phyloP scores from a whole-genome alignment of 345 rosid genomes.

The Gossypium herbaceum region DNA sequence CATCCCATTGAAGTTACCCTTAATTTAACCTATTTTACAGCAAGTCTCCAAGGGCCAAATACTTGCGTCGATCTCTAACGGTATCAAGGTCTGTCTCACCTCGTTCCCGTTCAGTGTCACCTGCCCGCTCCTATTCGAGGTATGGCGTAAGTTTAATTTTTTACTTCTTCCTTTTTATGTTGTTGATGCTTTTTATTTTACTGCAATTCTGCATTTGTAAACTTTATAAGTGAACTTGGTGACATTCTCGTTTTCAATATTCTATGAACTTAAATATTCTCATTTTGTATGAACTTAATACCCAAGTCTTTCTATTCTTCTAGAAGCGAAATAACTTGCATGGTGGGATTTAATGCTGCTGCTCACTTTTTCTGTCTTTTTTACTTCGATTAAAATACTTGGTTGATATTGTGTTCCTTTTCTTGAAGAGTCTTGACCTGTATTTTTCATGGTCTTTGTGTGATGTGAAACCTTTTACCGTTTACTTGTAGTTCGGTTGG shows the following conservation, averaged over 20 bases:
- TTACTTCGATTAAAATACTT: neutral
- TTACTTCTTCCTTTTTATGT: neutral
- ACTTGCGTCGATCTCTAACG: neutral
- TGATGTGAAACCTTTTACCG: neutral
- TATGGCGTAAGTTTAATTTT: neutral
- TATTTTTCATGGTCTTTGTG: neutral
- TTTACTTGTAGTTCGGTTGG: neutral
- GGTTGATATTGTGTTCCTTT: neutral
- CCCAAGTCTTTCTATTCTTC: neutral
- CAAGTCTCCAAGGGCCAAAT: neutral
- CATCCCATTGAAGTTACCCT: neutral
- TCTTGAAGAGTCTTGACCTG: neutral
- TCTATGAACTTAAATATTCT: neutral
- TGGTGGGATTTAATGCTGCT: neutral
- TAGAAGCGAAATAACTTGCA: neutral
- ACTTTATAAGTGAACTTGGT: neutral
- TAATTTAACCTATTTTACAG: neutral
- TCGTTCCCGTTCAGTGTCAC: neutral
- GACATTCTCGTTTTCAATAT: neutral
- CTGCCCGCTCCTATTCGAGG: neutral
- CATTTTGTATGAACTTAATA: neutral
- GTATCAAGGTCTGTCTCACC: neutral
- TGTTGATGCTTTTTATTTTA: neutral
- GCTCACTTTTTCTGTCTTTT: neutral
- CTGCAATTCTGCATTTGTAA: neutral